phyloP scores from a whole-genome alignment of 1,284 basidiomycete genomes.

The Boletus coffeatus region DNA sequence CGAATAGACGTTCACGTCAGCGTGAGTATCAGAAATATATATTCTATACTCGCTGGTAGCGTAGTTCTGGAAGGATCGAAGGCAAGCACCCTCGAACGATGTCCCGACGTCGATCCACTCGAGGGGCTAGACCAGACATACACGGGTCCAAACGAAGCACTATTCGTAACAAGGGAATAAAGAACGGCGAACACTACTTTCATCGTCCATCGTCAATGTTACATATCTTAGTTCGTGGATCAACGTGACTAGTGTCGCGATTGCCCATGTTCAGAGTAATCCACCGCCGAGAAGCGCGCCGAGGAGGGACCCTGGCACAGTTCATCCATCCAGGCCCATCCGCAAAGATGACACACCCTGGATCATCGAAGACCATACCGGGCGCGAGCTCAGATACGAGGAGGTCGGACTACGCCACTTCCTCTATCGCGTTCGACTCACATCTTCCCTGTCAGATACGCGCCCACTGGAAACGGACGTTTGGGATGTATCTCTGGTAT shows the following conservation, averaged over 20 bases:
- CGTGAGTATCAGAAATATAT: conserved; percentile 71
- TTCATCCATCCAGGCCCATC: no score
- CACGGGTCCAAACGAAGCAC: background rate
- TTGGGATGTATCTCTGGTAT: conserved; percentile 93
- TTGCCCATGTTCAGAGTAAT: conserved; percentile 1
- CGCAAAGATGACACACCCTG: no score
- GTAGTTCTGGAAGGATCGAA: conserved; percentile 60
- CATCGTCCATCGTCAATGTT: background rate
- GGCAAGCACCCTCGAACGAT: conserved; percentile 51
- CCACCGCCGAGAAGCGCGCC: conserved; percentile 5
- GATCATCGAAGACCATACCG: no score
- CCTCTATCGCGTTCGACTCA: no score
- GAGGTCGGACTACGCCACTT: no score
- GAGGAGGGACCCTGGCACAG: no score
- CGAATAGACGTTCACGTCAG: conserved; percentile 70
- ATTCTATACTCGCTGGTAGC: conserved; percentile 83
- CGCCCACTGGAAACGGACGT: conserved; percentile 96
- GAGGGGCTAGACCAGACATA: conserved; percentile 51
- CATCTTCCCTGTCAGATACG: no score
- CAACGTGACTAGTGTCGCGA: background rate
- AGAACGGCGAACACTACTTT: background rate
- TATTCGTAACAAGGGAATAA: background rate
- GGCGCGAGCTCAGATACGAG: no score
- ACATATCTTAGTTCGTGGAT: background rate
- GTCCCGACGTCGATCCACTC: conserved; percentile 67